Base-by-base conservation (phyloP, 2,329 filamentous ascomycete genomes). In the Diaporthe caulivora region DNA sequence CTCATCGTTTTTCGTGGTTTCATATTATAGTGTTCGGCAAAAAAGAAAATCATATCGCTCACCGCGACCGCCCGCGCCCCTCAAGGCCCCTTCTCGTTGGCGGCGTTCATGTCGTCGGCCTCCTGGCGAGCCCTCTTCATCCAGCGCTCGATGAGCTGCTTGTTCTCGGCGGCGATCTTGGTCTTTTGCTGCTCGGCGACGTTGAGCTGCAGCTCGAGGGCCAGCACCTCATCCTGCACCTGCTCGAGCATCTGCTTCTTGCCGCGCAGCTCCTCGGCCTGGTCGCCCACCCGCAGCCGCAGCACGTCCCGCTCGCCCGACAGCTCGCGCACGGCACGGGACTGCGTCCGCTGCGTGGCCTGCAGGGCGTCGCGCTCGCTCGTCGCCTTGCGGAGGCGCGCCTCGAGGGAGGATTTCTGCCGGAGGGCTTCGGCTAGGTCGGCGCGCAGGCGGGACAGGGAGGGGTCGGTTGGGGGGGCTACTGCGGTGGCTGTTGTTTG, bases 201-300 rank as follows among this genome's bases (percentile, higher is more conserved):
- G 77, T 97, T 95, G 55, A 98, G 87, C 82, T 98, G 94, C 77
- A 98, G 87, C 77, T 95, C 95, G 60, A 98, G 84, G 1, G 94
- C 92, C 67, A 97, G 92, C 83, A 98, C 92, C 82, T 99, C 97
- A 83, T 98, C 95, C 84, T 98, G 96, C 70, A 98, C 92, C 79
- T 96, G 90, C 89, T 95, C 93, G 2, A 97, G 88, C 76, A 98
- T 85, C 81, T 95, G 94, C 42, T 92, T 91, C 86, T 98, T 98
- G 74, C 92, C 94, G 72, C 88, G 90, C 42, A 98, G 83, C 85
- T 98, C 97, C 78, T 97, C 94, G 75, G 97, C 94, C 40, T 93
- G 87, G 81, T 98, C 96, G 76, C 90, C 92, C 53, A 97, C 84
- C 75, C 92, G 92, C 54, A 91, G 88, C 65, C 89, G 86, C 24